Evolutionary conservation across 257 asterid species (phyloP), one percentile per base, ranked within the genome.

Genomic region (Capsicum rhomboideum): DNA sequence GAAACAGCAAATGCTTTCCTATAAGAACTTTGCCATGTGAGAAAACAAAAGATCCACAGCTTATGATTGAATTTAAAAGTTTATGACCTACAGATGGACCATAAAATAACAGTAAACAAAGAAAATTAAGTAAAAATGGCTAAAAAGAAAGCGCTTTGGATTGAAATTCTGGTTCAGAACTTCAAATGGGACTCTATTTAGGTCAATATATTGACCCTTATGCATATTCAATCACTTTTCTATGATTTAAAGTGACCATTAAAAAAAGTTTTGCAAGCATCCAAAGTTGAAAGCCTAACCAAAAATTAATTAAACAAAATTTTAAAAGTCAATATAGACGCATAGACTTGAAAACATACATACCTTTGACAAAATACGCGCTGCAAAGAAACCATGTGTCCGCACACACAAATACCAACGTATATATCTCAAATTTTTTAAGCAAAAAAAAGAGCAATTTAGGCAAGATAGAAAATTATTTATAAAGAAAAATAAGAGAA

Each of bases 171-270:
- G 86, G 82, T 29, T 71, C 86, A 67, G 8, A 67, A 31, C 50
- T 8, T 34, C 77, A 55, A n/a, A 83, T 58, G 83, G 83, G 75
- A 83, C 82, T 78, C 86, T 37, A 72, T 75, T 44, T 83, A 18
- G 59, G 75, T 77, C 40, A 34, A 34, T 34, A 34, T 34, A 34
- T 34, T 34, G 40, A 34, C 40, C 81, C 61, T 75, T 74, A 3
- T n/a, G 80, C 80, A 72, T 74, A 74, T 74, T 46, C 42, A 46
- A 46, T 28, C 61, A 75, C 59, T 75, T 46, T 23, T 14, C 42
- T 14, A 14, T 23, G 2, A 40, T 44, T 74, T 46, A 71, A 42
- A 42, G 55, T 71, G 34, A 72, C 37, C 7, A 34, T 58, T 72
- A n/a, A 23, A 56, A 31, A 55, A 56, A 20, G 71, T 56, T 80